These are phyloP conservation scores for Coleophoma crateriformis DNA, from an alignment of 2,329 filamentous ascomycete genomes.

Conservation along the genomic window DNA sequence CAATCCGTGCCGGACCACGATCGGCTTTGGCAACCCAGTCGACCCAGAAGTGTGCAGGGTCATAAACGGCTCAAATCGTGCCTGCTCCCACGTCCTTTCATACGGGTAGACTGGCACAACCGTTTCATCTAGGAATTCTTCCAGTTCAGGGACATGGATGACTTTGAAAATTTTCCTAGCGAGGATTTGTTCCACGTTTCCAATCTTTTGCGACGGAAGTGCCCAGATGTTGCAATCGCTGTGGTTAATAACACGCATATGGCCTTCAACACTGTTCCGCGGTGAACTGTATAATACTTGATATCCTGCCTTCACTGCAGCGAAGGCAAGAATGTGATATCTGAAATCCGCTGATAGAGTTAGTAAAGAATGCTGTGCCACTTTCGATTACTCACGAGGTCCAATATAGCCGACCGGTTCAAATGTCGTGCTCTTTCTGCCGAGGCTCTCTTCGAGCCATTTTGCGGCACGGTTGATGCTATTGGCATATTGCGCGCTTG, in stretches of 20 bases:
- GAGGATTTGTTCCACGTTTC: background rate
- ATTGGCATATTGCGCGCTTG: constrained; percentile 7
- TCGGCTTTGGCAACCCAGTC: constrained; percentile 34
- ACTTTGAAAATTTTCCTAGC: background rate
- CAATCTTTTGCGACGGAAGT: background rate
- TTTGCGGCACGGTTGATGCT: constrained; percentile 11
- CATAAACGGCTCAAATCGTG: constrained; percentile 29
- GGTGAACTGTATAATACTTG: constrained; percentile 28
- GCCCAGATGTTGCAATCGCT: constrained; percentile 18
- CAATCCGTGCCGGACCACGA: constrained; percentile 27
- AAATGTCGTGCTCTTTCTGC: constrained; percentile 16
- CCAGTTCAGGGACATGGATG: constrained; percentile 16
- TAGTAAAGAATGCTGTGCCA: no score
- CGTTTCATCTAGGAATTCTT: constrained; percentile 19
- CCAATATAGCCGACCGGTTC: constrained; percentile 39
- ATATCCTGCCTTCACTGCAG: constrained; percentile 26
- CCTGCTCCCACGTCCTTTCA: constrained; percentile 25
- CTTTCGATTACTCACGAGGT: constrained; percentile 16
- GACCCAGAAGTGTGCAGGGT: constrained; percentile 35
- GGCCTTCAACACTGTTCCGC: constrained; percentile 26
- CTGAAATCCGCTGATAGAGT: constrained; percentile 3
- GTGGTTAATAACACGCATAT: constrained; percentile 24
- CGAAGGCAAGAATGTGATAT: constrained; percentile 7
- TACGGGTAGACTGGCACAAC: constrained; percentile 16
- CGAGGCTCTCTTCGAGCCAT: constrained; percentile 7